Evolutionary conservation across 2,329 filamentous ascomycete species (phyloP).

Genomic region (Phialemonium atrogriseum): DNA sequence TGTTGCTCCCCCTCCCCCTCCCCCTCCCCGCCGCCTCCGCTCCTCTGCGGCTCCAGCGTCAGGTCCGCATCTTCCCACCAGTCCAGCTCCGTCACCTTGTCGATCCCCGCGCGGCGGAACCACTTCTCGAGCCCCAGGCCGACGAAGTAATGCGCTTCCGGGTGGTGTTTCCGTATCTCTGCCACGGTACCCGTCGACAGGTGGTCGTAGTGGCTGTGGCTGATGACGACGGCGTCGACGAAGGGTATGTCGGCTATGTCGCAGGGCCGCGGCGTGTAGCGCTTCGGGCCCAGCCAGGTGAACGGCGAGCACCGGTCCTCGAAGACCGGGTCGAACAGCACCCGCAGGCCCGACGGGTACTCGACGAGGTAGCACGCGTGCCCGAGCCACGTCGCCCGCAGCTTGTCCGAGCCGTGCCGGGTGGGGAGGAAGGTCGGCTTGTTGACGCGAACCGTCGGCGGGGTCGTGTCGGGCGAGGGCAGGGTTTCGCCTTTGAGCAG

Average conservation of each 20-base stretch:
- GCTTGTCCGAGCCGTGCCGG: conserved; percentile 44
- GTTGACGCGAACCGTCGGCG: conserved; percentile 57
- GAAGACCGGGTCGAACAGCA: conserved; percentile 91
- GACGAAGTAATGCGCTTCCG: conserved; percentile 79
- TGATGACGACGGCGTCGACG: conserved; percentile 72
- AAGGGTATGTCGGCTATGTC: conserved; percentile 67
- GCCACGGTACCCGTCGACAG: conserved; percentile 68
- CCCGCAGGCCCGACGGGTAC: conserved; percentile 76
- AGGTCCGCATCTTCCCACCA: conserved; percentile 88
- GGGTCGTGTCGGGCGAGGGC: conserved; percentile 49
- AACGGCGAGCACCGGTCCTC: conserved; percentile 79
- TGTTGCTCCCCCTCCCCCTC: too few relatives aligned
- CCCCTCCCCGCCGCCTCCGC: conserved; percentile 17
- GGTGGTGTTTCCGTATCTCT: conserved; percentile 62
- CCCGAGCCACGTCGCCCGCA: conserved; percentile 89
- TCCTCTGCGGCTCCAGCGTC: conserved; percentile 34
- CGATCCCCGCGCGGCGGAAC: conserved; percentile 64
- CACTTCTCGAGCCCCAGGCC: conserved; percentile 75
- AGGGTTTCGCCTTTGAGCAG: conserved; percentile 25
- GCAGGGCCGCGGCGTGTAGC: conserved; percentile 73
- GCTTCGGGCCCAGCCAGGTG: conserved; percentile 60
- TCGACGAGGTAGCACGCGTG: conserved; percentile 93
- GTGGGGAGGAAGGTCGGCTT: conserved; percentile 58
- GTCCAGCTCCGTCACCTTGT: conserved; percentile 80
- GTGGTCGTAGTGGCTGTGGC: conserved; percentile 91